phyloP scores from a whole-genome alignment of 164 flowering plant genomes.

The Hamamelis virginiana region DNA sequence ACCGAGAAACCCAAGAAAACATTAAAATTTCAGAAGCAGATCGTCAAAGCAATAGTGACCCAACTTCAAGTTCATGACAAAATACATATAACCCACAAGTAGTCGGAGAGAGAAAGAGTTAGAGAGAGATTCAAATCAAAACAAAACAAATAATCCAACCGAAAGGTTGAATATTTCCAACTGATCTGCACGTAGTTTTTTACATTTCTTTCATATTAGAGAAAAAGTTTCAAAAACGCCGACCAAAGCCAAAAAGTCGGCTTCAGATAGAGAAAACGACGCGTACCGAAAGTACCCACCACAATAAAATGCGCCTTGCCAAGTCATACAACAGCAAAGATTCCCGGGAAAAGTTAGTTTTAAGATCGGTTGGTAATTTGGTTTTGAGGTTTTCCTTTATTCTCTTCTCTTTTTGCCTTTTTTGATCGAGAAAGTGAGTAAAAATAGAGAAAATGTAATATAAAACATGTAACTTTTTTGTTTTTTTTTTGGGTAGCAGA shows the following conservation, averaged over 20 bases:
- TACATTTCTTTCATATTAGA: not conserved
- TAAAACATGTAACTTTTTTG: too few relatives aligned
- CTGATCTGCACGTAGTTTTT: constrained; percentile 22
- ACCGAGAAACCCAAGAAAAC: not conserved
- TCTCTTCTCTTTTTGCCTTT: not conserved
- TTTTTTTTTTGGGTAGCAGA: too few relatives aligned
- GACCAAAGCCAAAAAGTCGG: constrained; percentile 44
- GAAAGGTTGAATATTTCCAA: constrained; percentile 18
- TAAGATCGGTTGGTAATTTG: too few relatives aligned
- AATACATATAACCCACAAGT: not conserved
- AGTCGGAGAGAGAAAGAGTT: not conserved
- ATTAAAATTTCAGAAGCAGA: constrained; percentile 7
- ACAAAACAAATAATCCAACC: constrained; percentile 3
- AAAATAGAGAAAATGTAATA: too few relatives aligned
- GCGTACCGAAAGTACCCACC: constrained; percentile 25
- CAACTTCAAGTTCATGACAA: constrained; percentile 1
- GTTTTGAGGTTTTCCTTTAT: too few relatives aligned
- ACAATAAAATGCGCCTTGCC: not conserved
- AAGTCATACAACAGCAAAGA: constrained; percentile 3
- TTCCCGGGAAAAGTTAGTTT: constrained; percentile 9
- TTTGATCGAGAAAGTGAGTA: not conserved
- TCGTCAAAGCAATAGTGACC: constrained; percentile 14
- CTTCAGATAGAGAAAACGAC: constrained; percentile 29
- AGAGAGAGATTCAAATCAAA: not conserved
- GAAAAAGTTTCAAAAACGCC: constrained; percentile 14